Evolutionary conservation across 1,284 basidiomycete species (phyloP).

Genomic region (Malassezia furfur): DNA sequence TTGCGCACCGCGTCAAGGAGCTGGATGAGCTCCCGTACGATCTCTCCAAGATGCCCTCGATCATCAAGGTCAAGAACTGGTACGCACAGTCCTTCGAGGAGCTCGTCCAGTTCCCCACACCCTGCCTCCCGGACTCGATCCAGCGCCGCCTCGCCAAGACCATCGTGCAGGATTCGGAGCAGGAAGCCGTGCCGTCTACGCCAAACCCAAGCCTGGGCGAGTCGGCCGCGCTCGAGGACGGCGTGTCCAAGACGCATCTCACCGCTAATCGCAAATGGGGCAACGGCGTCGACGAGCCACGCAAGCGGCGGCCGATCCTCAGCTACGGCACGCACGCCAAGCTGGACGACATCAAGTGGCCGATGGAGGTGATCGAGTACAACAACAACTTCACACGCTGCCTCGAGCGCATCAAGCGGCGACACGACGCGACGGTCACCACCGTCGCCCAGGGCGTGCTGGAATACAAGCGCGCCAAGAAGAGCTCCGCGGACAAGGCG

Average conservation of each 20-base stretch:
- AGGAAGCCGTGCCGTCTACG: conserved; percentile 19
- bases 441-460: conserved; percentile 72
- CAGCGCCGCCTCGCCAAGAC: conserved; percentile 28
- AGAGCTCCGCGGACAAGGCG: conserved; percentile 56
- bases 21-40: conserved; percentile 88
- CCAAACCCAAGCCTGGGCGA: conserved; percentile 41
- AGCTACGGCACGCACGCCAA: conserved; percentile 67
- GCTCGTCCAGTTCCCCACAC: conserved; percentile 43
- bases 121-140: conserved; percentile 35
- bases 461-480: conserved; percentile 56
- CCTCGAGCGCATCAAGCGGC: conserved; percentile 79
- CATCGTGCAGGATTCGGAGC: neutral
- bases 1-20: conserved; percentile 93
- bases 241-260: conserved; percentile 17
- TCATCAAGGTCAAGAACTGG: conserved; percentile 94
- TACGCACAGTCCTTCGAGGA: conserved; percentile 91
- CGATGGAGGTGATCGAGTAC: conserved; percentile 86
- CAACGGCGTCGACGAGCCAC: neutral
- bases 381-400: conserved; percentile 81
- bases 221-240: conserved; percentile 27
- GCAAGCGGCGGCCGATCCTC: conserved; percentile 4
- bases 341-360: conserved; percentile 63
- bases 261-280: neutral
- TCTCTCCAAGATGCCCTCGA: conserved; percentile 80
- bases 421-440: conserved; percentile 95